Evolutionary conservation across 1,139 yeast species (phyloP).

Genomic region (Fermentozyma sake): DNA sequence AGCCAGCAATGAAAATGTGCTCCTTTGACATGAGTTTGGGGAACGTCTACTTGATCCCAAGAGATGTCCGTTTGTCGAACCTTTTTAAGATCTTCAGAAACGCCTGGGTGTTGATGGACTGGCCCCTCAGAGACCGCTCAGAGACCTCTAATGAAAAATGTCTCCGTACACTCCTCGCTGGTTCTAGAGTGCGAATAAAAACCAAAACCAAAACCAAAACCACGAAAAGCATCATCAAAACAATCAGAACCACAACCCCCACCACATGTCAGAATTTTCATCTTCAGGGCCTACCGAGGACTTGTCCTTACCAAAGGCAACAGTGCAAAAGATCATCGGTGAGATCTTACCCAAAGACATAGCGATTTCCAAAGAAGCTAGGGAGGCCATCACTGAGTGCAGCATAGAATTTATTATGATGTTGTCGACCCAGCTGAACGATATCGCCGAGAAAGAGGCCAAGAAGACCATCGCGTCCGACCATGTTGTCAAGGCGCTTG

Average conservation of each 20-base stretch:
- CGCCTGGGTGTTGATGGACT: slow-evolving; percentile 59
- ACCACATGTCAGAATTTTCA: slow-evolving; percentile 37
- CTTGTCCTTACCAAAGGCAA: slow-evolving; percentile 59
- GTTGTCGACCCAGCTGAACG: slow-evolving; percentile 88
- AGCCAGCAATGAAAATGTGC: slow-evolving; percentile 42
- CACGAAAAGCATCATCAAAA: no score
- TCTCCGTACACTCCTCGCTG: no score
- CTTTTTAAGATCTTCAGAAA: slow-evolving; percentile 65
- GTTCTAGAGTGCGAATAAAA: no score
- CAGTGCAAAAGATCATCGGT: slow-evolving; percentile 90
- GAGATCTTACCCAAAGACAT: slow-evolving; percentile 86
- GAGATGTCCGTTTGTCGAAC: slow-evolving; percentile 67
- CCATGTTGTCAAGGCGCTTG: slow-evolving; percentile 88
- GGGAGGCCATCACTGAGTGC: slow-evolving; percentile 93
- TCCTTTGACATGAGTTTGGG: slow-evolving; percentile 44
- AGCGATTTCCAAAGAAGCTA: slow-evolving; percentile 86
- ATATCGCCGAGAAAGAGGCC: slow-evolving; percentile 93
- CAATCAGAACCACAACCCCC: no score
- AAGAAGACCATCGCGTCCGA: slow-evolving; percentile 96
- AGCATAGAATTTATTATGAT: slow-evolving; percentile 96
- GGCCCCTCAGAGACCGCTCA: no score
- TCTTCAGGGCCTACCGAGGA: slow-evolving; percentile 33
- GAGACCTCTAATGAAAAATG: no score
- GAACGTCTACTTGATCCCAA: slow-evolving; percentile 45
- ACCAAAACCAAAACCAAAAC: no score